Evolutionary conservation across 495 filamentous ascomycete species (phyloP), one percentile per base, ranked within the genome.

Genomic region (Penicillium macrosclerotiorum): DNA sequence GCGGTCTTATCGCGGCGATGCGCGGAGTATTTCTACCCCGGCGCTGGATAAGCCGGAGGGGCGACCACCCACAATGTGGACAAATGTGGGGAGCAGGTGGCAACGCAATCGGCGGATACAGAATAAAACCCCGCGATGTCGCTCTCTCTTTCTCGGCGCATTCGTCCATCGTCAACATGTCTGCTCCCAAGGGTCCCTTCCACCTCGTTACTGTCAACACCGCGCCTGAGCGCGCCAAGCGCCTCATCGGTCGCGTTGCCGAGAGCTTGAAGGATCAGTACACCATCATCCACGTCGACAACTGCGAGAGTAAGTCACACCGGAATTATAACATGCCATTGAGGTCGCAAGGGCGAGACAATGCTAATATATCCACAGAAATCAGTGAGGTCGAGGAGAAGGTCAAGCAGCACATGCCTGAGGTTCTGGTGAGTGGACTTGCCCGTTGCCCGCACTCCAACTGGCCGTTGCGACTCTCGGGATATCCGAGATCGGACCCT

Each of bases 151-250:
- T 24, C 7, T 44, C 23, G 11, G 30, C 19, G 13, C 19, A 23
- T 31, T 34, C 25, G 24, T 37, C 29, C 29, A 42, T 17, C 25
- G 35, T 54, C 55, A 62, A 14, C 26, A 74, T 73, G 64, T 61
- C 72, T 61, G 43, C 58, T 71, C 79, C 67, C 6, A 74, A 78
- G 52, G 80, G 78, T 25, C 78, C 80, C 13, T 86, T 73, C 63
- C 75, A 63, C 39, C 76, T 87, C 16, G 76, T 84, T 35, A 85
- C 82, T 8, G 83, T 87, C 53, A 86, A 86, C 69, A 87, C 76
- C 34, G 82, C 74, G 1, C 83, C 83, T 7, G 82, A 83, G 47
- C 75, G 83, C 23, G 83, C 83, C 27, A 76, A 79, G 59, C 62
- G 67, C 8, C 63, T 86, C 27, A 78, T 85, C 56, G 83, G 81